These are phyloP conservation scores for Buxus sempervirens DNA, from an alignment of 164 flowering plant genomes.

Conservation along the genomic window DNA sequence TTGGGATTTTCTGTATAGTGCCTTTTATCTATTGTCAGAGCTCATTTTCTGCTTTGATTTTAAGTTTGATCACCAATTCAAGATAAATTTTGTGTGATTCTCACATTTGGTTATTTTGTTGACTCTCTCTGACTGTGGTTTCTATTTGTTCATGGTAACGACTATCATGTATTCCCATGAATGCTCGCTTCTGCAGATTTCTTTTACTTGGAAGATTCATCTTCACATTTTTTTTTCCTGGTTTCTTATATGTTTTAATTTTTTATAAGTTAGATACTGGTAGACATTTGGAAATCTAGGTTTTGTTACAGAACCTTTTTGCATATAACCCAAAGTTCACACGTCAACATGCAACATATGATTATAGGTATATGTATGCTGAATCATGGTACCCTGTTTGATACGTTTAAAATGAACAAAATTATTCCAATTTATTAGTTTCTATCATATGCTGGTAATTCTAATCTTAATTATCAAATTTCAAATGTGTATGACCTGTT, in stretches of 20 bases:
- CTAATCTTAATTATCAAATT: too few species aligned
- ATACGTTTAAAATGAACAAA: too few species aligned
- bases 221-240: not conserved
- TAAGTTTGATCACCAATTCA: not conserved
- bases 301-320: too few species aligned
- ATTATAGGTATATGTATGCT: too few species aligned
- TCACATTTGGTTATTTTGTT: not conserved
- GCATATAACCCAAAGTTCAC: too few species aligned
- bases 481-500: too few species aligned
- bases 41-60: constrained; percentile 1
- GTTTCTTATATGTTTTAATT: not conserved
- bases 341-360: too few species aligned
- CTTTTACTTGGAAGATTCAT: not conserved
- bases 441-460: too few species aligned
- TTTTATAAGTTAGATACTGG: not conserved
- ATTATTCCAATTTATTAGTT: too few species aligned
- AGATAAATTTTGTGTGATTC: not conserved
- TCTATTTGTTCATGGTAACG: not conserved
- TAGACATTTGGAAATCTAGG: not conserved
- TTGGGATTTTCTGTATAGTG: constrained; percentile 4
- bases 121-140: not conserved
- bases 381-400: too few species aligned
- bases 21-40: not conserved
- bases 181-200: not conserved
- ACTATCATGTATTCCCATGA: not conserved